phyloP scores from a whole-genome alignment of 1,139 yeast genomes.

The Geotrichum cucujoidarum region DNA sequence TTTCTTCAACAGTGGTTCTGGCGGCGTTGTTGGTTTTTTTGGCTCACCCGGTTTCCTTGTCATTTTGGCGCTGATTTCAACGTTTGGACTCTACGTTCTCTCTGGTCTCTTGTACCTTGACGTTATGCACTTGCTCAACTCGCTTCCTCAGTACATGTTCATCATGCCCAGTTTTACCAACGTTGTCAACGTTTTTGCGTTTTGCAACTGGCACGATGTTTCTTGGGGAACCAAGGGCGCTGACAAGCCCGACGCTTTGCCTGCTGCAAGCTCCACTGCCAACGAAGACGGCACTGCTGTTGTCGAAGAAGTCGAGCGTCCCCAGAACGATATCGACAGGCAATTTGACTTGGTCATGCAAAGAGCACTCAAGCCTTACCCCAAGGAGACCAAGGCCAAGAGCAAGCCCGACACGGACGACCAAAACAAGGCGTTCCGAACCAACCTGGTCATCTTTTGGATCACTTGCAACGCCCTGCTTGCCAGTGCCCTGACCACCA shows the following conservation, averaged over 20 bases:
- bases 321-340: conserved; percentile 60
- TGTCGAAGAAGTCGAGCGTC: conserved; percentile 64
- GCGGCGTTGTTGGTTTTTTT: conserved; percentile 34
- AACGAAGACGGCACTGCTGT: conserved; percentile 65
- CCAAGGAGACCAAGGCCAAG: conserved; percentile 31
- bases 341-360: conserved; percentile 42
- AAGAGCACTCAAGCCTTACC: conserved; percentile 43
- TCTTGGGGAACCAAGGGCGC: conserved; percentile 98
- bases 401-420: conserved; percentile 44
- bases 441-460: conserved; percentile 77
- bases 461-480: conserved; percentile 67
- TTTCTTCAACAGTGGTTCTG: conserved; percentile 16
- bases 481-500: conserved; percentile 55
- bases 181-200: conserved; percentile 70
- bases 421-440: conserved; percentile 67
- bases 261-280: conserved; percentile 46
- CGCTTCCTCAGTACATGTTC: conserved; percentile 77
- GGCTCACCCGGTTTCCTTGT: conserved; percentile 43
- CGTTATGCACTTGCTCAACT: conserved; percentile 92
- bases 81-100: conserved; percentile 80
- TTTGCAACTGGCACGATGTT: conserved; percentile 92
- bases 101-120: conserved; percentile 71
- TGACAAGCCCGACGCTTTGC: conserved; percentile 54
- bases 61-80: conserved; percentile 79
- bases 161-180: conserved; percentile 89